phyloP scores from a whole-genome alignment of 2,329 filamentous ascomycete genomes.

The Colletotrichum incanum region DNA sequence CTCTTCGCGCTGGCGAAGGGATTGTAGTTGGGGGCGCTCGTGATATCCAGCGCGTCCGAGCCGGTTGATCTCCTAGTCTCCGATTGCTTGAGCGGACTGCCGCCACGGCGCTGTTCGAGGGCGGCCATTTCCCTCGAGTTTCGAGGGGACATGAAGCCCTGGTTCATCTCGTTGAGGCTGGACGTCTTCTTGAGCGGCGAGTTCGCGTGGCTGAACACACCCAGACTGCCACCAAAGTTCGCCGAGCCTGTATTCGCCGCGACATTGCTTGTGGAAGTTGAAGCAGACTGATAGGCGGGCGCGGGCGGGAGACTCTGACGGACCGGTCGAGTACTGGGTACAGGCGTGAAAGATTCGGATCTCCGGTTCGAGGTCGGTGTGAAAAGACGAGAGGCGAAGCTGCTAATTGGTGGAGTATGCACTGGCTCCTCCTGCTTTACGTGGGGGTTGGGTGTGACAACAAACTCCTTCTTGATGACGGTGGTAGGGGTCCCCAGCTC shows the following conservation, averaged over 20 bases:
- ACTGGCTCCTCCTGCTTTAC: conserved; percentile 74
- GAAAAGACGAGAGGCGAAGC: conserved; percentile 41
- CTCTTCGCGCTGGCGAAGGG: conserved; percentile 58
- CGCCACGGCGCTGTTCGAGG: conserved; percentile 63
- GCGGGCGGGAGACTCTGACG: conserved; percentile 55
- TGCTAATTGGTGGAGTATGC: conserved; percentile 32
- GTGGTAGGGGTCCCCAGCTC: conserved; percentile 69
- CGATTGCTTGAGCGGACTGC: conserved; percentile 59
- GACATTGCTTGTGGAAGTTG: conserved; percentile 46
- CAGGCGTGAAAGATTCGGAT: conserved; percentile 55
- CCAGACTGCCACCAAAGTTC: conserved; percentile 80
- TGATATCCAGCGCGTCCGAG: conserved; percentile 40
- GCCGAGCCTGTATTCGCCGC: conserved; percentile 46
- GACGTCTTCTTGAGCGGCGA: conserved; percentile 87
- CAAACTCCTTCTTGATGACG: conserved; percentile 82
- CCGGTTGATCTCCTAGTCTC: conserved; percentile 49
- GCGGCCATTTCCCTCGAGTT: conserved; percentile 76
- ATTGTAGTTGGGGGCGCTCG: conserved; percentile 48
- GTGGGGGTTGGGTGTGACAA: conserved; percentile 86
- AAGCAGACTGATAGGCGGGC: conserved; percentile 45
- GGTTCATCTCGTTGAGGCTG: conserved; percentile 72
- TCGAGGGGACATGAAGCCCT: conserved; percentile 63
- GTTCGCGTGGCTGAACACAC: conserved; percentile 83
- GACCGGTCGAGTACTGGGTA: conserved; percentile 49
- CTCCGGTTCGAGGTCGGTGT: conserved; percentile 46